Conservation (phyloP, 306 rosid species). For the Cucumis melo region DNA sequence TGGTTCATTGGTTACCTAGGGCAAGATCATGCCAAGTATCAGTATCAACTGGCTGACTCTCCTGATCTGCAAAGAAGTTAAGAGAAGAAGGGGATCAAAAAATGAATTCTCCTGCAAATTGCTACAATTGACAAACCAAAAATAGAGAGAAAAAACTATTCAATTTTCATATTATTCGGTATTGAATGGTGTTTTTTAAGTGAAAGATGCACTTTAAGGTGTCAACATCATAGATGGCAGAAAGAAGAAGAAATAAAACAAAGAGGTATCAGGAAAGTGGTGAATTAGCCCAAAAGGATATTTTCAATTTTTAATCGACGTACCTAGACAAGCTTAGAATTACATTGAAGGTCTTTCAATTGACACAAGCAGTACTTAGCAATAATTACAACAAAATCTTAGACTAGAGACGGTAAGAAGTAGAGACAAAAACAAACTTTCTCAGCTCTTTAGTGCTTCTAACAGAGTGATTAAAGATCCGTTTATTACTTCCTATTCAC, state of each 20-base stretch:
- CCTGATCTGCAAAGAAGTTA: slow-evolving; percentile 24
- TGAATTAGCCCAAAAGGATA: background rate
- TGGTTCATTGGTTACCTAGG: slow-evolving; percentile 16
- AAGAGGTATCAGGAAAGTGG: background rate
- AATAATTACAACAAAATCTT: background rate
- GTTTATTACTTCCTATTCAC: background rate
- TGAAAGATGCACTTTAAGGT: background rate
- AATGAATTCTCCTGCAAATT: background rate
- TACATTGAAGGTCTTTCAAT: background rate
- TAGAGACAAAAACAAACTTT: background rate
- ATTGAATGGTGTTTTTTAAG: background rate
- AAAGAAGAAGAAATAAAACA: background rate
- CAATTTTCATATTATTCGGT: background rate
- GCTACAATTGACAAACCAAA: background rate
- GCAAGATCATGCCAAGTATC: slow-evolving; percentile 47
- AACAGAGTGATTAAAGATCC: background rate
- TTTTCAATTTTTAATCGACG: background rate
- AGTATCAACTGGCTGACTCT: slow-evolving; percentile 27
- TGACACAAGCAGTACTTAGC: background rate
- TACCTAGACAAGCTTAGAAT: background rate
- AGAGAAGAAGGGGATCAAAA: background rate
- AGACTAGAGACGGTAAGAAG: background rate
- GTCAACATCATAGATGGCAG: background rate
- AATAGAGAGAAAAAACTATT: background rate
- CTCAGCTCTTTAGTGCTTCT: background rate